A percentile compares a stretch with the other conserved stretches of the same genome.
Conservation (phyloP, 257 asterid species). For the Cynanchum wilfordii region DNA sequence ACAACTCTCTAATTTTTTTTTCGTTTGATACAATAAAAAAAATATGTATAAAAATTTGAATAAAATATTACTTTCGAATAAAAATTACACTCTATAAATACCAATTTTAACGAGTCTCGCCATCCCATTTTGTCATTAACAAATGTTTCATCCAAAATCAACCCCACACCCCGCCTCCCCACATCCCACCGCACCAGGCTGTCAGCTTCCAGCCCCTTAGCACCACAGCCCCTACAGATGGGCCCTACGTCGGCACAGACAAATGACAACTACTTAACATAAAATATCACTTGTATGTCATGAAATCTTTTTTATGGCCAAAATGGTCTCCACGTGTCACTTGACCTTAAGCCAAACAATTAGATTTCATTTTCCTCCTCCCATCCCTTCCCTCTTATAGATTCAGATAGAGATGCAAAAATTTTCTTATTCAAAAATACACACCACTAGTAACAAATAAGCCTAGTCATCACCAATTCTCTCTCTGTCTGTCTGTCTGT, state of each 20-base stretch:
- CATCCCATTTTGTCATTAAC: constrained; percentile 13
- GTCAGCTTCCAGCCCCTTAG: not conserved
- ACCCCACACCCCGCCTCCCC: not conserved
- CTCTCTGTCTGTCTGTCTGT: not conserved
- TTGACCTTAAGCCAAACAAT: constrained; percentile 24
- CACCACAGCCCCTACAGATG: not conserved
- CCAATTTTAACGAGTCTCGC: constrained; percentile 27
- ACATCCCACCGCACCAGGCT: not conserved
- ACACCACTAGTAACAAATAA: constrained; percentile 23
- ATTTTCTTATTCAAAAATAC: constrained; percentile 19
- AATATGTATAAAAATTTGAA: too few species aligned
- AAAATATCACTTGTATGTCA: constrained; percentile 36
- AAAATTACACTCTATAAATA: too few species aligned
- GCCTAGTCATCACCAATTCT: constrained; percentile 19
- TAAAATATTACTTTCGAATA: too few species aligned
- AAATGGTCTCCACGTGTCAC: constrained; percentile 54
- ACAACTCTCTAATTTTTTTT: too few species aligned
- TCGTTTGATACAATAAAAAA: too few species aligned
- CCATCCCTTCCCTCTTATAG: constrained; percentile 11
- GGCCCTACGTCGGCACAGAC: constrained; percentile 89
- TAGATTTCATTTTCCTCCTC: constrained; percentile 26
- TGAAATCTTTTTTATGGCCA: constrained; percentile 47
- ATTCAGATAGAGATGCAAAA: constrained; percentile 25
- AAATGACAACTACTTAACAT: constrained; percentile 44
- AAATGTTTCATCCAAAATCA: not conserved